Conservation (phyloP, 352 stramenopile genomes). For the Pythium brassicae region DNA sequence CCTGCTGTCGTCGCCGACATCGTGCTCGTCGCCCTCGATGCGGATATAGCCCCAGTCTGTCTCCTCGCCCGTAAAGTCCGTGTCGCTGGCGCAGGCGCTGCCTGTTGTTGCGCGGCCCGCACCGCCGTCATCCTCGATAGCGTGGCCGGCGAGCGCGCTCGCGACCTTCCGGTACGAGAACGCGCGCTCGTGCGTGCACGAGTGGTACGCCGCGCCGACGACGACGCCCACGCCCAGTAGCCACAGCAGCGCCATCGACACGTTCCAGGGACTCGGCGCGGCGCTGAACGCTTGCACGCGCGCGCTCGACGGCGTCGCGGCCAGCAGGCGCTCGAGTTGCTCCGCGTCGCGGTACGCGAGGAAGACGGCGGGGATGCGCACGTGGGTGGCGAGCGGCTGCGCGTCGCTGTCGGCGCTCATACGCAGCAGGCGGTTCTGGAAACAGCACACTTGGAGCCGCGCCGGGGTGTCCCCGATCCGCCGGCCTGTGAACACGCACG, state of each 20-base stretch:
- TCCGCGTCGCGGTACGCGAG: constrained; percentile 34
- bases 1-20: not conserved
- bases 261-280: constrained; percentile 57
- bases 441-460: constrained; percentile 47
- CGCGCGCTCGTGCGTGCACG: constrained; percentile 38
- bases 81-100: not conserved
- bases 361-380: constrained; percentile 36
- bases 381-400: not conserved
- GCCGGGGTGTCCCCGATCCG: not conserved
- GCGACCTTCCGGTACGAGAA: constrained; percentile 54
- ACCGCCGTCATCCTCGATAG: not conserved
- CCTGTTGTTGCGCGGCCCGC: constrained; percentile 2
- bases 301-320: not conserved
- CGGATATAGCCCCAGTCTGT: constrained; percentile 16
- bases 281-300: constrained; percentile 27
- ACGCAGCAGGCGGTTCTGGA: constrained; percentile 37
- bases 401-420: constrained; percentile 19
- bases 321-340: constrained; percentile 19
- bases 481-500: constrained; percentile 32
- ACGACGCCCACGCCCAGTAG: constrained; percentile 46
- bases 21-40: constrained; percentile 22
- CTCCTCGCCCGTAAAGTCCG: not conserved
- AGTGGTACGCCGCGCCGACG: constrained; percentile 41
- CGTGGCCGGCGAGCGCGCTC: constrained; percentile 4
- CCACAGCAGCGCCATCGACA: constrained; percentile 64